Base-by-base conservation (phyloP, 768 basidiomycete species). In the Panus rudis region DNA sequence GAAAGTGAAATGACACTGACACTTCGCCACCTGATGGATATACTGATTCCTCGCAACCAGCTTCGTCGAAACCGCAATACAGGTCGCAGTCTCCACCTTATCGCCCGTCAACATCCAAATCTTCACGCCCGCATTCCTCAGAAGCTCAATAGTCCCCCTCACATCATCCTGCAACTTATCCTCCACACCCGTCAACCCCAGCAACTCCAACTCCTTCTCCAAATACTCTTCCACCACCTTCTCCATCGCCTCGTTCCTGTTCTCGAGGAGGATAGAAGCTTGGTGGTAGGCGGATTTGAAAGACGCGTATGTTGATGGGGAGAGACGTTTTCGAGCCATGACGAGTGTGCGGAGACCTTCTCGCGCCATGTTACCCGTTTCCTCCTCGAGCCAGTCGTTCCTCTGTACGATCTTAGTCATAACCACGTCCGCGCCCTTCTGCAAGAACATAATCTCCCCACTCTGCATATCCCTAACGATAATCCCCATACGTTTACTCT, bases 71-170 rank as follows among this genome's bases (percentile, higher is more conserved):
- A 98, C 92, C 4, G 94, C 93, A 57, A 99, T 99, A 63, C 92
- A 94, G 27, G 93, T 84, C 4, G 96, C 96, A 3, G 96, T 99
- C 70, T 99, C 96, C 39, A 98, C 91, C 69, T 98, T 99, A 64
- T 99, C 96, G 1, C 96, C 94, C 0, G 96, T 99, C 54, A 98
- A 71, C 96, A 98, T 98, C 96, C 96, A 99, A 46, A 99, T 98
- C 73, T 89, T 96, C 64, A 99, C 81, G 4, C 94, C 94, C 0
- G 94, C 96, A 60, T 98, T 98, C 52, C 93, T 70, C 50, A 99
- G 62, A 41, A 98, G 58, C 64, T 98, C 96, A 45, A 99, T 66
- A 2, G 96, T 96, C 34, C 83, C 78, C 61, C 88, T 92, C 54
- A 99, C 94, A 19, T 94, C 93, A 47, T 98, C 96, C 57, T 99